Evolutionary conservation across 306 rosid genomes (phyloP).

Genomic region (Castanea sativa): DNA sequence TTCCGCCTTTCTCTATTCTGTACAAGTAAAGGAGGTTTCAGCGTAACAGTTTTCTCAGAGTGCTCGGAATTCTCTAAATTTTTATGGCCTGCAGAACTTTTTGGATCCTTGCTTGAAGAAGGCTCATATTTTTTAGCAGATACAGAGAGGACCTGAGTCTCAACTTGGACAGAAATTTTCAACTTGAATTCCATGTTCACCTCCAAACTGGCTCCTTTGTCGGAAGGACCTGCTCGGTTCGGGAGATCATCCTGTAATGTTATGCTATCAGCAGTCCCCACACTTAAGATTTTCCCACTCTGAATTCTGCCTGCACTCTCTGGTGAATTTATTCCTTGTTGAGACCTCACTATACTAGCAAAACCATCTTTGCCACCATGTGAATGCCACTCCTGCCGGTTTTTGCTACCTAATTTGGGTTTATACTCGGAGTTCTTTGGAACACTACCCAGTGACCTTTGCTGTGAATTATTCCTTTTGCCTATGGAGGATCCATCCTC

Average conservation of each 20-base stretch:
- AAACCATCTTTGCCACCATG: background rate
- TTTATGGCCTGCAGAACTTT: background rate
- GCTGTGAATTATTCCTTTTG: background rate
- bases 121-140: background rate
- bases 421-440: background rate
- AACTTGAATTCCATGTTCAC: background rate
- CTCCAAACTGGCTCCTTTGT: too few species aligned
- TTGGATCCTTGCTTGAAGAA: background rate
- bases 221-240: too few species aligned
- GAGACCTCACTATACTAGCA: background rate
- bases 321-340: background rate
- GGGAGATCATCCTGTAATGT: background rate
- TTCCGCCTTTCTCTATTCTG: slow-evolving; percentile 51
- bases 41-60: background rate
- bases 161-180: background rate
- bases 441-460: background rate
- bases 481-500: background rate
- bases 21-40: slow-evolving; percentile 35
- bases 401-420: background rate
- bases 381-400: background rate
- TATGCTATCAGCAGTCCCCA: background rate
- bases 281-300: background rate
- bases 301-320: background rate
- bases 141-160: background rate
- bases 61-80: slow-evolving; percentile 11